These are phyloP conservation scores for Alisma plantagoaquatica DNA, from an alignment of 106 monocot genomes.

Conservation along the genomic window DNA sequence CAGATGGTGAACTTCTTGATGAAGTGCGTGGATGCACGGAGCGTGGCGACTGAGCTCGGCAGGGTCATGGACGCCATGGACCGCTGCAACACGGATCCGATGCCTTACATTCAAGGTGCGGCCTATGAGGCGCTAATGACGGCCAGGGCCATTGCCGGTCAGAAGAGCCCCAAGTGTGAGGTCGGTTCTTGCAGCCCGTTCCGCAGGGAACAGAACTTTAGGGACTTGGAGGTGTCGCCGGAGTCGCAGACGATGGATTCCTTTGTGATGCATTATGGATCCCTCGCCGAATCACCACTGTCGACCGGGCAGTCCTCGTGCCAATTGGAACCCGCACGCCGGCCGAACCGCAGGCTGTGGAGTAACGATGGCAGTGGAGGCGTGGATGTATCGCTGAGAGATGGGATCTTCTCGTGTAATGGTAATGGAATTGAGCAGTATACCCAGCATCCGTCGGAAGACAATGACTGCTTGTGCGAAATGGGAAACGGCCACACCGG, in stretches of 20 bases:
- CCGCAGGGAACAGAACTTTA: not conserved
- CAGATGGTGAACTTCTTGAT: conserved; percentile 95
- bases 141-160: conserved; percentile 30
- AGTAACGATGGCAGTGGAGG: conserved; percentile 27
- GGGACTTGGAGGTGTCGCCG: conserved; percentile 40
- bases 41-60: conserved; percentile 44
- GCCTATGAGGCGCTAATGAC: conserved; percentile 83
- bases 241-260: conserved; percentile 75
- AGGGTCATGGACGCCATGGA: conserved; percentile 67
- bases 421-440: conserved; percentile 7
- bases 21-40: conserved; percentile 81
- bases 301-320: conserved; percentile 33
- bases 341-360: conserved; percentile 58
- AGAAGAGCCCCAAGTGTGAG: conserved; percentile 34
- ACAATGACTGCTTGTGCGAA: conserved; percentile 7
- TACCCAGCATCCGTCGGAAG: too few species aligned
- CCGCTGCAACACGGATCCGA: conserved; percentile 48
- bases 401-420: conserved; percentile 40
- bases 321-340: conserved; percentile 24
- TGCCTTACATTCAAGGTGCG: conserved; percentile 79
- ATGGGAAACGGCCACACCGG: conserved; percentile 14
- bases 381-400: conserved; percentile 73
- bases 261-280: conserved; percentile 28
- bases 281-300: conserved; percentile 33
- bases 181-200: conserved; percentile 18